These are phyloP conservation scores for Sugiyamaella americana DNA, from an alignment of 805 yeast genomes.

Conservation along the genomic window DNA sequence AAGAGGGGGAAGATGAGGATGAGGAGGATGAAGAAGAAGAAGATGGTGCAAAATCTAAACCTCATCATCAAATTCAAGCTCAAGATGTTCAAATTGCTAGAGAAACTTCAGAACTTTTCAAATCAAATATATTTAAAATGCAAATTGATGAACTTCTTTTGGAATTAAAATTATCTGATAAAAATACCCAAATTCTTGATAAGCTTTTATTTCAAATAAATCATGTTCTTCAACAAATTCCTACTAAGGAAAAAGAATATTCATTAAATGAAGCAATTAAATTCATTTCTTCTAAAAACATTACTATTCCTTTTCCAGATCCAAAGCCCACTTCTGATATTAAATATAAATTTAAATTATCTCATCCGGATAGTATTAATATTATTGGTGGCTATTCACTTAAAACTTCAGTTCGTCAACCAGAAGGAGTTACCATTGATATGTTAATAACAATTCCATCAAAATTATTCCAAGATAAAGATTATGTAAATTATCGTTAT, in stretches of 20 bases:
- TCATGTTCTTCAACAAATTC: conserved; percentile 39
- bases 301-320: conserved; percentile 75
- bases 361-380: conserved; percentile 65
- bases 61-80: conserved; percentile 35
- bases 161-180: conserved; percentile 71
- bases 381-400: conserved; percentile 87
- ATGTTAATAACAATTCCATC: conserved; percentile 78
- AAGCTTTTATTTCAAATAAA: conserved; percentile 69
- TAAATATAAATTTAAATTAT: conserved; percentile 65
- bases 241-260: conserved; percentile 43
- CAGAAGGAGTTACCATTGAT: conserved; percentile 66
- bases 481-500: conserved; percentile 83
- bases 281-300: conserved; percentile 44
- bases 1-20: conserved; percentile 18
- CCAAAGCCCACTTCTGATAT: conserved; percentile 66
- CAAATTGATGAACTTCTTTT: conserved; percentile 87
- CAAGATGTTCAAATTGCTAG: conserved; percentile 88
- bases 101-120: conserved; percentile 90
- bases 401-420: conserved; percentile 67
- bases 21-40: conserved; percentile 8
- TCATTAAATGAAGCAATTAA: conserved; percentile 59
- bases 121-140: conserved; percentile 89
- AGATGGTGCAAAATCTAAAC: background rate
- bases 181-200: conserved; percentile 60
- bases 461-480: conserved; percentile 72